Conservation (phyloP, 2,329 filamentous ascomycete species). For the Fusarium sp. region DNA sequence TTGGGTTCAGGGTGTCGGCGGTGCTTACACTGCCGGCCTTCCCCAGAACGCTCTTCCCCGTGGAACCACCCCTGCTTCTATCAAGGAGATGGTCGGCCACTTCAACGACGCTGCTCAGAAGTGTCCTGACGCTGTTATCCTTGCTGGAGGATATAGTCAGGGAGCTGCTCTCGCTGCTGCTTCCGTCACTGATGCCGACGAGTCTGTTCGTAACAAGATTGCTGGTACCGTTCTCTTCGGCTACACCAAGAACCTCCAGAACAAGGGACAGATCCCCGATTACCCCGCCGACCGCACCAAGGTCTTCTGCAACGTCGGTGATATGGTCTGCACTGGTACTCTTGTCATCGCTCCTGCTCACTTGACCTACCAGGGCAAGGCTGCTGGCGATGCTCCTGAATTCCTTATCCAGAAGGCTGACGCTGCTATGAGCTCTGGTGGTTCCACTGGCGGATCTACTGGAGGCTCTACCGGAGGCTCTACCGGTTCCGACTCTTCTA, state of each 20-base stretch:
- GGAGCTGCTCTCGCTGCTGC: slow-evolving; percentile 59
- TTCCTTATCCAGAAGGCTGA: slow-evolving; percentile 36
- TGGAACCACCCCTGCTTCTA: slow-evolving; percentile 54
- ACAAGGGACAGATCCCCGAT: slow-evolving; percentile 54
- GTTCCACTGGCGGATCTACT: background rate
- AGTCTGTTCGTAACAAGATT: slow-evolving; percentile 50
- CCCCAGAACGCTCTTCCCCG: slow-evolving; percentile 53
- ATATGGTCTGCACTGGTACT: slow-evolving; percentile 54
- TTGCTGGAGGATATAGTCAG: slow-evolving; percentile 58
- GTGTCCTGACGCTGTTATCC: slow-evolving; percentile 57
- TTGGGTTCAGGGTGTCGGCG: slow-evolving; percentile 60
- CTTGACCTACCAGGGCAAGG: slow-evolving; percentile 23
- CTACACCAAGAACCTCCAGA: slow-evolving; percentile 57
- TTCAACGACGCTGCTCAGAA: slow-evolving; percentile 56
- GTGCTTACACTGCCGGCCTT: slow-evolving; percentile 53
- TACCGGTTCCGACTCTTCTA: background rate
- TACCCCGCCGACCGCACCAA: slow-evolving; percentile 51
- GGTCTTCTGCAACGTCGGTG: slow-evolving; percentile 54
- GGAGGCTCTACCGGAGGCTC: background rate
- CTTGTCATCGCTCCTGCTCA: slow-evolving; percentile 44
- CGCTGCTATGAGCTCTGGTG: background rate
- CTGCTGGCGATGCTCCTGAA: slow-evolving; percentile 12
- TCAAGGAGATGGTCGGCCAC: slow-evolving; percentile 55
- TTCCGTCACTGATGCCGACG: slow-evolving; percentile 52
- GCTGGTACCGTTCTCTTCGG: slow-evolving; percentile 55